These are phyloP conservation scores for Pulveroboletus sp. DNA, from an alignment of 768 basidiomycete genomes.

Conservation along the genomic window DNA sequence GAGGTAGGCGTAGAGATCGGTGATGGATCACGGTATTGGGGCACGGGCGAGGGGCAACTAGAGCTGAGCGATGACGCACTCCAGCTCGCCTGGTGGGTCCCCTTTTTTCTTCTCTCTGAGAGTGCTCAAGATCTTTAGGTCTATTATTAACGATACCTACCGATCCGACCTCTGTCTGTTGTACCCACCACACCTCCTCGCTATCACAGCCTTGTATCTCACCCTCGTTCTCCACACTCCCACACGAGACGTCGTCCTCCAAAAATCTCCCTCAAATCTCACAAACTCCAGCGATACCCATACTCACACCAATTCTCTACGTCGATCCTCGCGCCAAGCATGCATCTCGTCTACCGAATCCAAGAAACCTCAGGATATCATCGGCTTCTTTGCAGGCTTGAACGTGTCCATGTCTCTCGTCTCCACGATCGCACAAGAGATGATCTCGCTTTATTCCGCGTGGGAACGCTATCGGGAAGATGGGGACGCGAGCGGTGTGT, in stretches of 20 bases:
- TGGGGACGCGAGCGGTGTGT: conserved; percentile 34
- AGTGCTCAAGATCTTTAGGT: conserved; percentile 47
- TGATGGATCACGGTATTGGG: conserved; percentile 68
- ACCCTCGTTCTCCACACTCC: conserved; percentile 71
- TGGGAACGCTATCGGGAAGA: conserved; percentile 85
- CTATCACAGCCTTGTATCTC: conserved; percentile 87
- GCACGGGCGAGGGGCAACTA: conserved; percentile 72
- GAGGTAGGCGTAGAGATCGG: conserved; percentile 51
- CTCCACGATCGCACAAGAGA: conserved; percentile 84
- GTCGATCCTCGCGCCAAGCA: conserved; percentile 52
- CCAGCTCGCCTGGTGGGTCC: conserved; percentile 83
- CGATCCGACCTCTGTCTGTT: conserved; percentile 90
- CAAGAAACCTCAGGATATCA: conserved; percentile 55
- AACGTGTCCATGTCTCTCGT: conserved; percentile 81
- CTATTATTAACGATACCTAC: conserved; percentile 95
- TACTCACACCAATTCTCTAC: conserved; percentile 37
- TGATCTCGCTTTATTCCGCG: conserved; percentile 81
- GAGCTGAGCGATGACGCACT: conserved; percentile 72
- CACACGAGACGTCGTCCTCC: conserved; percentile 42
- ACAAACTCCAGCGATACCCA: conserved; percentile 13
- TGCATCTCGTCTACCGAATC: conserved; percentile 25
- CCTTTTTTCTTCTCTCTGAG: neutral
- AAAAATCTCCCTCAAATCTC: conserved; percentile 27
- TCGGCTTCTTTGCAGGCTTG: conserved; percentile 79
- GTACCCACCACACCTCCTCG: conserved; percentile 92